Evolutionary conservation across 2,329 filamentous ascomycete genomes (phyloP).

Genomic region (Botryosphaeria dothidea): DNA sequence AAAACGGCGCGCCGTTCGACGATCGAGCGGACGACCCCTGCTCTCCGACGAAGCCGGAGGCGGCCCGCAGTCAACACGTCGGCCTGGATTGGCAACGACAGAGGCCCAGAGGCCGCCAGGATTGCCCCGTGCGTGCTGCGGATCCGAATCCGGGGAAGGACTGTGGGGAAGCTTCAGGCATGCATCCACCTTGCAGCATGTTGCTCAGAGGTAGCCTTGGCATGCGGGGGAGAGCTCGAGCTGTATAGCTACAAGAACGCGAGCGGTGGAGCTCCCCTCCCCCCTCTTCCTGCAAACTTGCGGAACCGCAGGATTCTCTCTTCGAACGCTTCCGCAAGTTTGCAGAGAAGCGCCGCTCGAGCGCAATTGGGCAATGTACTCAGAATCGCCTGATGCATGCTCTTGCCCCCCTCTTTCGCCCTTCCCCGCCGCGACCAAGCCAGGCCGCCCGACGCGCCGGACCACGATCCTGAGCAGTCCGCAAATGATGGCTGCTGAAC

Average conservation of each 20-base stretch:
- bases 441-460: neutral
- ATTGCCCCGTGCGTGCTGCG: constrained; percentile 1
- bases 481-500: neutral
- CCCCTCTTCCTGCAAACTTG: neutral
- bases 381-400: neutral
- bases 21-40: neutral
- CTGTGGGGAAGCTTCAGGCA: neutral
- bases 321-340: neutral
- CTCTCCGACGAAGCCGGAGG: neutral
- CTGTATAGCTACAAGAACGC: neutral
- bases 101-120: neutral
- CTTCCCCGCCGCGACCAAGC: too few species aligned
- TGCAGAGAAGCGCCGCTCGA: neutral
- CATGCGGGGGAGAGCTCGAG: neutral
- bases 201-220: neutral
- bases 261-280: neutral
- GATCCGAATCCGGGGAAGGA: constrained; percentile 5
- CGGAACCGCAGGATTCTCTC: constrained; percentile 10
- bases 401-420: neutral
- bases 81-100: neutral
- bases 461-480: too few species aligned
- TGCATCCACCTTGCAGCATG: neutral
- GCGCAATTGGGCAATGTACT: neutral
- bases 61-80: neutral
- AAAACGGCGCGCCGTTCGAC: neutral